Percentiles rank a stretch among this genome's conserved stretches.
Evolutionary conservation across 2,329 filamentous ascomycete species (phyloP).

Genomic region (Cladosporium sp.): DNA sequence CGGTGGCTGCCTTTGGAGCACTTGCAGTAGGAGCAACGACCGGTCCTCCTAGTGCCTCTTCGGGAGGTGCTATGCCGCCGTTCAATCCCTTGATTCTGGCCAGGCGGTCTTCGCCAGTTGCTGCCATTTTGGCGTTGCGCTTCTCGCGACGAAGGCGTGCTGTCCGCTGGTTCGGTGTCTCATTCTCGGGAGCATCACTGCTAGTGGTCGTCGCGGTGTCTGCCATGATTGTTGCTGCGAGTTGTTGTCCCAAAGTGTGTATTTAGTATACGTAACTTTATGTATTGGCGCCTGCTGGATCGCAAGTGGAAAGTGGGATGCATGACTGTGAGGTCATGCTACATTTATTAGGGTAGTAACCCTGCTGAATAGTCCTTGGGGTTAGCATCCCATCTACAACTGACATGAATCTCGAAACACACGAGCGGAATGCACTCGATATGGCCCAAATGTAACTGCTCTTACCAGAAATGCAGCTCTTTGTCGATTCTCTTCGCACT

Average conservation of each 20-base stretch:
- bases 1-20: constrained; percentile 36
- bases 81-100: constrained; percentile 75
- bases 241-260: background rate
- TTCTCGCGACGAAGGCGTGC: constrained; percentile 76
- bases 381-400: background rate
- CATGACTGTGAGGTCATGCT: constrained; percentile 9
- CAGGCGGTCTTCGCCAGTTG: constrained; percentile 68
- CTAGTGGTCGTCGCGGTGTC: constrained; percentile 32
- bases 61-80: constrained; percentile 42
- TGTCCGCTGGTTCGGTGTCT: constrained; percentile 55
- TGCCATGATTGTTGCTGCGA: constrained; percentile 29
- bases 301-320: constrained; percentile 19
- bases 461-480: background rate
- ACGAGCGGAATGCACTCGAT: background rate
- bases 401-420: background rate
- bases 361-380: background rate
- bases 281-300: background rate
- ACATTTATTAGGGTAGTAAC: background rate
- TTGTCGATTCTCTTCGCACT: background rate
- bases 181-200: constrained; percentile 33
- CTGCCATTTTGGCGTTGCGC: constrained; percentile 75
- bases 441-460: background rate
- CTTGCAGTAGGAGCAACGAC: constrained; percentile 32
- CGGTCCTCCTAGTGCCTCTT: constrained; percentile 36
- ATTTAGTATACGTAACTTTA: background rate